Base-by-base conservation (phyloP, 257 asterid species). In the Solanum gandarillasii region DNA sequence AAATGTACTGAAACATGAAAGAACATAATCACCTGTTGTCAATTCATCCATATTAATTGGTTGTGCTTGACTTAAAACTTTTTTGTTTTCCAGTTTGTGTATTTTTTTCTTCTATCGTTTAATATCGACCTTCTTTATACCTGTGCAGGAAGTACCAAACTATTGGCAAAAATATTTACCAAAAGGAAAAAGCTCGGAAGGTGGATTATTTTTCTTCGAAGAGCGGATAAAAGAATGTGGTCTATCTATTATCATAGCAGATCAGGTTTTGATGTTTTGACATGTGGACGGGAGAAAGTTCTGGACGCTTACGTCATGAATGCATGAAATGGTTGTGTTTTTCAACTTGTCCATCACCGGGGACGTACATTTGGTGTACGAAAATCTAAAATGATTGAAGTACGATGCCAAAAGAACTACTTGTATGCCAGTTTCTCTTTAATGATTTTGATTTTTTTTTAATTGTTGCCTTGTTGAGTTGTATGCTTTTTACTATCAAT, bases 291-390 rank as follows among this genome's bases (percentile, higher is more conserved):
- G 91, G 62, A 71, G 9, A 0, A 6, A 36, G 14, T 90, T 31
- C 73, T 74, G 46, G 75, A 27, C 34, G 18, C 43, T 25, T 55
- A 85, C 31, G 68, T 36, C 11, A n/a, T 86, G 55, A 78, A 41
- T 14, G 29, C 73, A 38, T 89, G 90, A 81, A 90, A 90, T 60
- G n/a, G 34, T 2, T 88, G 87, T 83, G 13, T 23, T 60, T 9
- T 35, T 82, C 23, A 23, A 39, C 11, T 35, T 35, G 88, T 38
- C 38, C 68, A 88, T 82, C 16, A 23, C 27, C 7, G 6, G 73
- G 12, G 43, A 86, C 43, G n/a, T 75, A 41, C 60, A 32, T 88
- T 79, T 16, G 58, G 9, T 18, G 70, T 87, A 21, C 18, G 27
- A 31, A 38, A 70, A 12, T 70, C 23, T 70, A 21, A 58, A 87